Base-by-base conservation (phyloP, 768 basidiomycete genomes). In the Obba rivulosa region DNA sequence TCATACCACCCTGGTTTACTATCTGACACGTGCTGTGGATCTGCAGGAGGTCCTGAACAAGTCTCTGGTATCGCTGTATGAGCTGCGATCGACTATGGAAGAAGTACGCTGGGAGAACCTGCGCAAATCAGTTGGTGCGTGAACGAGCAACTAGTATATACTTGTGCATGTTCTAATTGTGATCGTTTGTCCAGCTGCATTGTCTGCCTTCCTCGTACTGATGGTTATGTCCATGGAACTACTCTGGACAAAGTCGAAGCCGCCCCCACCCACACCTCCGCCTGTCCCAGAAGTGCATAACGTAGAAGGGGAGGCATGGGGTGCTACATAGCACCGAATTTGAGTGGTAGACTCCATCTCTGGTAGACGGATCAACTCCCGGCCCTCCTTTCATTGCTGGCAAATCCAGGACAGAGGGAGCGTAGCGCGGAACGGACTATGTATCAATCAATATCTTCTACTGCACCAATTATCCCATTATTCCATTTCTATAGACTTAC, bases 31-130 rank as follows among this genome's bases (percentile, higher is more conserved):
- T 24, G 0, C 22, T 16, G 4, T 18, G n/a, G n/a, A 34, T 16
- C n/a, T 34, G 28, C 56, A 91, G 89, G 85, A 85, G 62, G 63
- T 91, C 17, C 66, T 87, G 51, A 90, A 87, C 63, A 85, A 84
- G 58, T 75, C 82, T 21, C 74, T 90, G 44, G 79, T 92, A 42
- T 75, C 67, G 42, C 68, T 91, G 41, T 87, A 87, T 50, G 90
- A 92, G 57, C 73, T 91, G 39, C 79, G 87, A 13, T 86, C 89
- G 1, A 78, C 76, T 44, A 84, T 91, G 47, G 90, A 92, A 62
- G 87, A 90, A 58, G 82, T 85, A 25, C 88, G 84, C 60, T 92
- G 91, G 90, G 79, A 89, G 57, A 92, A 89, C 52, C 89, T 91
- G 81, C 81, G 87, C 43, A 80, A 81, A 49, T 83, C 87, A 46